Base-by-base conservation (phyloP, 306 rosid genomes). In the Canavalia gladiata region DNA sequence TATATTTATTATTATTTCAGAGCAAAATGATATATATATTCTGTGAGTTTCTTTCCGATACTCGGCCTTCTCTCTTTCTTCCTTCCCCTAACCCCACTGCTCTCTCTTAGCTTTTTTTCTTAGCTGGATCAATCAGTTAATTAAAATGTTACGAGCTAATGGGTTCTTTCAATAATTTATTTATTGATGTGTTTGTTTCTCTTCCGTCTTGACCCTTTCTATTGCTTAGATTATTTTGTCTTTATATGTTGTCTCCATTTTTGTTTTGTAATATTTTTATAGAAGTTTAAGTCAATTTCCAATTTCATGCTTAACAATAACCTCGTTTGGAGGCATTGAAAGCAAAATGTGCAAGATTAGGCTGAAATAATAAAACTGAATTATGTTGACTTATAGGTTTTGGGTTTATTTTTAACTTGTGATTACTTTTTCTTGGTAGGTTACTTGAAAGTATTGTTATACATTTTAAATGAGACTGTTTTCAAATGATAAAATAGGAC, bases 1-100 rank as follows among this genome's bases (percentile, higher is more conserved):
- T 81, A 28, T 65, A 41, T 41, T 50, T 58, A 51, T 42, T 67
- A 31, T 55, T 39, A 49, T 50, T 60, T 39, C 56, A 18, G 25
- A 18, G 28, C 56, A 83, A 35, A 43, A 71, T 25, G 11, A 77
- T 42, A 30, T 45, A 25, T 28, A 45, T 49, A 47, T 68, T 34
- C n/a, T 47, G 69, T 25, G 56, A 51, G 49, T 70, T 70, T 46
- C 30, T 8, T 35, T 58, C 9, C 8, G 43, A 67, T 58, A 34
- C 62, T 70, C 25, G 25, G 25, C 25, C 25, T 18, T 18, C 25
- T 18, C 25, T 18, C 25, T 18, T 18, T 18, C 25, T 18, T 18
- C 25, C 25, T 18, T 18, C 25, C 25, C 25, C 25, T 18, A 18
- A 18, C 25, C 25, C 25, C 25, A 18, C 25, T 18, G 25, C 25